phyloP scores from a whole-genome alignment of 169 alveolate species.

The Cryptosporidium ubiquitum region DNA sequence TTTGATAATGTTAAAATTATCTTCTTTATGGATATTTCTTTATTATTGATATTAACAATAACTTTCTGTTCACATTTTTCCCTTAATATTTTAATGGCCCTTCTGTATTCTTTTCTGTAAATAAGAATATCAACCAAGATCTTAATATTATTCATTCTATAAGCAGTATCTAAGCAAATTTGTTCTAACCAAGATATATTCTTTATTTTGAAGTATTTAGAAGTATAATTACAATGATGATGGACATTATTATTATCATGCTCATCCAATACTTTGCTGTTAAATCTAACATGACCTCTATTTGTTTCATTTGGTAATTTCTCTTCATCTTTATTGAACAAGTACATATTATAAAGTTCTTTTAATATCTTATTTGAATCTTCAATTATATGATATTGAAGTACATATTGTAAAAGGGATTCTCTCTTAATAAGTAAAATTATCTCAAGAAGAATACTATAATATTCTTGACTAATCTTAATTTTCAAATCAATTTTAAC shows the following conservation, averaged over 20 bases:
- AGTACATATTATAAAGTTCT: slow-evolving; percentile 10
- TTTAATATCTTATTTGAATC: slow-evolving; percentile 6
- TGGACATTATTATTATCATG: not conserved
- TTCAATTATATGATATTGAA: slow-evolving; percentile 58
- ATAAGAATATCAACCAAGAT: slow-evolving; percentile 16
- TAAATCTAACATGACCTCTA: not conserved
- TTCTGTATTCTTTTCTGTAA: slow-evolving; percentile 32
- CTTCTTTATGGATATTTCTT: not conserved
- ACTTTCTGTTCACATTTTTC: not conserved
- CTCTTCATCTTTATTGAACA: not conserved
- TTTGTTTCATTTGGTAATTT: not conserved
- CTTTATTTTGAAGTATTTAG: slow-evolving; percentile 10
- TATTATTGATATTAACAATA: not conserved
- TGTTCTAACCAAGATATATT: slow-evolving; percentile 42
- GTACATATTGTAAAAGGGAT: slow-evolving; percentile 11
- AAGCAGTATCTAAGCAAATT: slow-evolving; percentile 48
- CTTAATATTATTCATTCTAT: slow-evolving; percentile 19
- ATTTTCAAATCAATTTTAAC: slow-evolving; percentile 11
- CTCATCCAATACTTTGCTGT: not conserved
- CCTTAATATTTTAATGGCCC: slow-evolving; percentile 19
- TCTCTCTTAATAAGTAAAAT: not conserved
- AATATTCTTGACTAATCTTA: not conserved
- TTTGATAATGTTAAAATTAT: slow-evolving; percentile 25
- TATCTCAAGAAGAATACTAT: slow-evolving; percentile 4
- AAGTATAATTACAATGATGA: too few species aligned